phyloP scores from a whole-genome alignment of 139 green algal genomes.

The Marvania coccoides region DNA sequence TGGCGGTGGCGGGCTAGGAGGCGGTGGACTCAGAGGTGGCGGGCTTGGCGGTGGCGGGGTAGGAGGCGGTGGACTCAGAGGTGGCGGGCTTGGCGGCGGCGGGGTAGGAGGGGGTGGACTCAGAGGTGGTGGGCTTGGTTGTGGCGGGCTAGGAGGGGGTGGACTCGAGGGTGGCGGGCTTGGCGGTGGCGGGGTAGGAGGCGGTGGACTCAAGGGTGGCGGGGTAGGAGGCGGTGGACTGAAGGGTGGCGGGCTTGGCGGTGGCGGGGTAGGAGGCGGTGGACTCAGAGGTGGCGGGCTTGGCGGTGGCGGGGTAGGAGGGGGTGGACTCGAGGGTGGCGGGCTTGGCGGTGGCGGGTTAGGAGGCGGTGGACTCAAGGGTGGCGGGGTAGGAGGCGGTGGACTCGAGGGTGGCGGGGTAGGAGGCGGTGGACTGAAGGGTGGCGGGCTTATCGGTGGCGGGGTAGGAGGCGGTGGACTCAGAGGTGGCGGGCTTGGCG shows the following conservation, averaged over 20 bases:
- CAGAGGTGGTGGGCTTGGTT: background rate
- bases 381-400: no score
- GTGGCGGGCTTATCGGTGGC: no score
- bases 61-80: background rate
- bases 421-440: background rate
- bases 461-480: background rate
- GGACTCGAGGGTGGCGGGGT: no score
- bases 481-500: background rate
- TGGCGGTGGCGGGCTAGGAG: background rate
- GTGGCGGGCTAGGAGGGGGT: background rate
- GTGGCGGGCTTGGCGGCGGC: background rate
- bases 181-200: background rate
- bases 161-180: background rate
- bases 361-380: no score
- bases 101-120: background rate
- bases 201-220: background rate
- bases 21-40: background rate
- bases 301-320: background rate
- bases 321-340: background rate
- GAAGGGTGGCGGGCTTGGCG: background rate
- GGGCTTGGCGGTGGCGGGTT: background rate
- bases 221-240: background rate
- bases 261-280: background rate
- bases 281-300: background rate
- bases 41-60: background rate